phyloP scores from a whole-genome alignment of 768 basidiomycete species.

The Leccinum subtestaceum region DNA sequence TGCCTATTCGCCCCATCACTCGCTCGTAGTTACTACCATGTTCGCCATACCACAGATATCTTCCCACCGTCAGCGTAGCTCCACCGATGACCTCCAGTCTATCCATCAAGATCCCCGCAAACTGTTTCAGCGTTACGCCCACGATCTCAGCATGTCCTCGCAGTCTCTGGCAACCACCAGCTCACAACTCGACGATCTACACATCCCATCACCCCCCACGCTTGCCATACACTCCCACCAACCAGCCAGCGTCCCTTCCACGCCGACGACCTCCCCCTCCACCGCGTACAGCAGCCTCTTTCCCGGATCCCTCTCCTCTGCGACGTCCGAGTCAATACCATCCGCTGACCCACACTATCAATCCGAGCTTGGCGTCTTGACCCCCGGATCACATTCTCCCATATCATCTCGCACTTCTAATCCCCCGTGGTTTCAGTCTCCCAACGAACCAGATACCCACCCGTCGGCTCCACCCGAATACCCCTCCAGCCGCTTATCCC shows the following conservation, averaged over 20 bases:
- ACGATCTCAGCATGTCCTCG: conserved; percentile 14
- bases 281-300: conserved; percentile 22
- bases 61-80: conserved; percentile 12
- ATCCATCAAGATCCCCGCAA: conserved; percentile 11
- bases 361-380: conserved; percentile 18
- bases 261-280: conserved; percentile 27
- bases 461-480: conserved; percentile 4
- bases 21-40: conserved; percentile 9
- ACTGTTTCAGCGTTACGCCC: conserved; percentile 12
- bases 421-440: conserved; percentile 17
- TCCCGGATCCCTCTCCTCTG: conserved; percentile 21
- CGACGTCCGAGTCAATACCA: conserved; percentile 24
- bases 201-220: conserved; percentile 1
- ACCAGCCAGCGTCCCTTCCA: conserved; percentile 21
- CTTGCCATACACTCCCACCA: not conserved
- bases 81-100: conserved; percentile 15
- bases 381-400: conserved; percentile 11
- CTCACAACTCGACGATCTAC: conserved; percentile 14
- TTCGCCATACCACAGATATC: not conserved
- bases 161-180: conserved; percentile 16
- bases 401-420: conserved; percentile 15
- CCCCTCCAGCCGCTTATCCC: not conserved
- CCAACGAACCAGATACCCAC: conserved; percentile 20
- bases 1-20: no score
- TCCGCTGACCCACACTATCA: conserved; percentile 9